phyloP scores from a whole-genome alignment of 2,329 filamentous ascomycete genomes.

The Cladosporium velox region DNA sequence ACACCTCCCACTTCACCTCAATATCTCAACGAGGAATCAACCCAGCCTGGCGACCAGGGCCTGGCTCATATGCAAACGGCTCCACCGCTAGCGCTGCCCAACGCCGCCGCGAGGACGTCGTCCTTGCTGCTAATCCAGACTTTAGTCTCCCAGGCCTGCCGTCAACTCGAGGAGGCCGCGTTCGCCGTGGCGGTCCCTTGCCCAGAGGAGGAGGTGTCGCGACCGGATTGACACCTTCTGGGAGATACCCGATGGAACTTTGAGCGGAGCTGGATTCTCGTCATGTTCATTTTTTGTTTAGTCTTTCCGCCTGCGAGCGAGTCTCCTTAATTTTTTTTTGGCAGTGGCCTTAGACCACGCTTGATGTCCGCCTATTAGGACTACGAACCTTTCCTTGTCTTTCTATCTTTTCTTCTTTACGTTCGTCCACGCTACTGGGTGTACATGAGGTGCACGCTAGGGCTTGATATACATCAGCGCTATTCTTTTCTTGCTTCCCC shows the following conservation, averaged over 20 bases:
- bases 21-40: constrained; percentile 87
- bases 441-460: constrained; percentile 2
- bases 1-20: constrained; percentile 84
- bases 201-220: constrained; percentile 34
- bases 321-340: background rate
- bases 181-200: constrained; percentile 30
- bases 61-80: constrained; percentile 36
- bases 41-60: constrained; percentile 75
- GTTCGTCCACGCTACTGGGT: background rate
- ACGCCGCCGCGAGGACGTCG: constrained; percentile 63
- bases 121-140: constrained; percentile 80
- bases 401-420: background rate
- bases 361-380: background rate
- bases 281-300: background rate
- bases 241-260: constrained; percentile 36
- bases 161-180: constrained; percentile 33
- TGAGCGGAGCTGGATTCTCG: constrained; percentile 1
- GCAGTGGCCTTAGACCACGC: constrained; percentile 1
- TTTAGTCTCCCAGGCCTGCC: constrained; percentile 67
- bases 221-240: constrained; percentile 34
- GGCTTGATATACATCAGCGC: background rate
- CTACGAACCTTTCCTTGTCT: constrained; percentile 1
- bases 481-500: background rate
- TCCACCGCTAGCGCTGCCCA: constrained; percentile 37
- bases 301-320: constrained; percentile 13